Base-by-base conservation (phyloP, 768 basidiomycete species). In the Peribolospora baueri region DNA sequence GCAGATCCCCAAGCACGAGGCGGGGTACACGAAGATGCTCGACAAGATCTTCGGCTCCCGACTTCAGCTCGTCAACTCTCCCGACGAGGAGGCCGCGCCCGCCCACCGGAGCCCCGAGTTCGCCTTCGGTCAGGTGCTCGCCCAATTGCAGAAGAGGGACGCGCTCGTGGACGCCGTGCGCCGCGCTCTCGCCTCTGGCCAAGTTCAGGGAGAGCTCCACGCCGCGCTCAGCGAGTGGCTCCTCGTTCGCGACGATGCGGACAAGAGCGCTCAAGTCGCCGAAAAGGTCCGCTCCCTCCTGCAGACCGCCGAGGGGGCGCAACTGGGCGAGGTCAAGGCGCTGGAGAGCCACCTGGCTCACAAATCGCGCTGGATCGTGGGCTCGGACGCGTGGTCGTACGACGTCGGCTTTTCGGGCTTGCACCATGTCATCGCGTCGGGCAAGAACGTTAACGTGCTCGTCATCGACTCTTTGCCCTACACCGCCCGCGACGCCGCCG, bases 311-410 rank as follows among this genome's bases (percentile, higher is more conserved):
- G 47, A 50, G 11, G 48, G 53, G 25, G 51, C 54, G 4, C 37
- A 51, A 14, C 66, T 75, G 4, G 68, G 76, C 46, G 73, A 72
- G 39, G 73, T 48, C 73, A 85, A 43, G 63, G 64, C 52, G 11
- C 70, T 82, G 8, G 73, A 73, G 46, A 68, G 75, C 14, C 75
- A 79, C 60, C 76, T 93, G 61, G 70, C 76, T 46, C 70, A 78
- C 6, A 72, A 72, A 43, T 87, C 84, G 5, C 74, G 84, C 56
- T 98, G 93, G 93, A 97, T 98, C 67, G 82, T 98, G 61, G 88
- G 91, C 14, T 95, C 90, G 14, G 93, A 98, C 65, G 83, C 85
- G 0, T 97, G 93, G 93, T 82, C 90, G 0, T 86, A 93, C 66
- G 93, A 97, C 68, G 77, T 97, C 46, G 93, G 91, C 46, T 78